Percentiles rank a stretch among this genome's conserved stretches.
Evolutionary conservation across 108 stramenopile species (phyloP).

Genomic region (Pseudonitzschia delicatissima): DNA sequence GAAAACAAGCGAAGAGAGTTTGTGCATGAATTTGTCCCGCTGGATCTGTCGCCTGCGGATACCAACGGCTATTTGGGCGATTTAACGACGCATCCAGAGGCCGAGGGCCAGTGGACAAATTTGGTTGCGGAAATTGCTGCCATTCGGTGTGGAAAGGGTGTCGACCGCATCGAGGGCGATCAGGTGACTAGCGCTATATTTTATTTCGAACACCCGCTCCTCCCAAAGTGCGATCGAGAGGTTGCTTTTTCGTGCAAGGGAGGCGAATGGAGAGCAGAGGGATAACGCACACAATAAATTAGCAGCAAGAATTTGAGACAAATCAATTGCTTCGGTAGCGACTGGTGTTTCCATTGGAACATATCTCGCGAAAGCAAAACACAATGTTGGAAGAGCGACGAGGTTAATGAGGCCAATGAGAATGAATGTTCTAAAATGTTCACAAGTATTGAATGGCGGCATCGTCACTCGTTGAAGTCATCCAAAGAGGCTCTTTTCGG

Average conservation of each 20-base stretch:
- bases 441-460: not conserved
- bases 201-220: slow-evolving; percentile 37
- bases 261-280: slow-evolving; percentile 44
- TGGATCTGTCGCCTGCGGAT: slow-evolving; percentile 30
- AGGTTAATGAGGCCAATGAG: not conserved
- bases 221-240: slow-evolving; percentile 39
- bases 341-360: not conserved
- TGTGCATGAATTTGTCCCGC: slow-evolving; percentile 39
- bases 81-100: slow-evolving; percentile 42
- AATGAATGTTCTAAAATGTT: not conserved
- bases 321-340: not conserved
- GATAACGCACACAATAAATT: not conserved
- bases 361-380: too few species aligned
- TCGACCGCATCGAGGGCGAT: slow-evolving; percentile 39
- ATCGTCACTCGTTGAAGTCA: too few species aligned
- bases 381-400: not conserved
- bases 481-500: too few species aligned
- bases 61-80: slow-evolving; percentile 20
- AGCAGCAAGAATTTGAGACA: not conserved
- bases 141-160: slow-evolving; percentile 29
- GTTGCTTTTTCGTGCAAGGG: slow-evolving; percentile 25
- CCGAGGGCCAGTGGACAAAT: slow-evolving; percentile 39
- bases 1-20: slow-evolving; percentile 31
- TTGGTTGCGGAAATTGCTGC: slow-evolving; percentile 38
- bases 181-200: slow-evolving; percentile 28